Percentiles rank a stretch among this genome's conserved stretches.
Conservation (phyloP, 371 early-diverging fungal species). For the Mortierella sp. region DNA sequence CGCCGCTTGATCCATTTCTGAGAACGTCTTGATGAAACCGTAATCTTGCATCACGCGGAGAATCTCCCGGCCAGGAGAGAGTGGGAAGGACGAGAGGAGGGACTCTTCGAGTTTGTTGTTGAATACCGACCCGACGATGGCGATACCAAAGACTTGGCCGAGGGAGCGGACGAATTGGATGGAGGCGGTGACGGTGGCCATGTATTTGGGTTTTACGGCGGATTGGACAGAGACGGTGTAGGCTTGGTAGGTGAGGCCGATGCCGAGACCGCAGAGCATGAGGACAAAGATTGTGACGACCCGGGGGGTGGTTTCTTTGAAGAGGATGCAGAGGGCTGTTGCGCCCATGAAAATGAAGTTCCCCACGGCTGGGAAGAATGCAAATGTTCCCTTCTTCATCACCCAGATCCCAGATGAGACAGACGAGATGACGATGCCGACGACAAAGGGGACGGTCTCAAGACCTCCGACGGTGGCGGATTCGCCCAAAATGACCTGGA, state of each 20-base stretch:
- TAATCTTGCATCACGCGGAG: conserved; percentile 23
- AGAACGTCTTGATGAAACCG: conserved; percentile 6
- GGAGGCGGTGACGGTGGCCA: conserved; percentile 66
- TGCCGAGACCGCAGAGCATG: conserved; percentile 66
- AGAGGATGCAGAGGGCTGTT: conserved; percentile 59
- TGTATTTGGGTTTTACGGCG: conserved; percentile 56
- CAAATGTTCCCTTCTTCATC: conserved; percentile 52
- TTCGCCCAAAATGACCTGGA: conserved; percentile 63
- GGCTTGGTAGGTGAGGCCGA: conserved; percentile 58
- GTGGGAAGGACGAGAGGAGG: conserved; percentile 22
- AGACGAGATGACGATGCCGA: conserved; percentile 52
- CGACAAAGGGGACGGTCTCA: conserved; percentile 74
- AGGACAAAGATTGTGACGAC: conserved; percentile 56
- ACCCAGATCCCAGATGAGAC: conserved; percentile 60
- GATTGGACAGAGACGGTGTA: conserved; percentile 67
- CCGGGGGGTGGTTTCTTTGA: conserved; percentile 22
- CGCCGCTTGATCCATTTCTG: not conserved
- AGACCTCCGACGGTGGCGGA: conserved; percentile 74
- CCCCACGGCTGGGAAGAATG: conserved; percentile 60
- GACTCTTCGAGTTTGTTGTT: conserved; percentile 57
- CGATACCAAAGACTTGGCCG: conserved; percentile 69
- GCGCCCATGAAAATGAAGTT: conserved; percentile 61
- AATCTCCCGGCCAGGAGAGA: not conserved
- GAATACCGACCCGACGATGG: conserved; percentile 66
- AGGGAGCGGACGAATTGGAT: conserved; percentile 63